Conservation (phyloP, 371 early-diverging fungal species). For the Rhizopus delemar region DNA sequence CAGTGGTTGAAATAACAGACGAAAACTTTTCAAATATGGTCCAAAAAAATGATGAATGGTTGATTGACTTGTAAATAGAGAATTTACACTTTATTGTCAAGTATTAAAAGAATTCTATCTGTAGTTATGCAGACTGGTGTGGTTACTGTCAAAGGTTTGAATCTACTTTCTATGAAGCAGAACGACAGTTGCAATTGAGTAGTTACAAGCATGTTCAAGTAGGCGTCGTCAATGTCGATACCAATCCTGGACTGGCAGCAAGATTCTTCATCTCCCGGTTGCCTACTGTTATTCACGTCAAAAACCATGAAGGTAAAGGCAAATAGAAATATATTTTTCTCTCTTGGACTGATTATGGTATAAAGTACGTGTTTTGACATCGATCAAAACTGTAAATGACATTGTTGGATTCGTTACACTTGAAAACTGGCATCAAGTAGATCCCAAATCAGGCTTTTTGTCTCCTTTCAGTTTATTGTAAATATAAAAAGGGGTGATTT, state of each 20-base stretch:
- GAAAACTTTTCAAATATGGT: conserved; percentile 35
- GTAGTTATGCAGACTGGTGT: conserved; percentile 53
- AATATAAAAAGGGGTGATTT: conserved; percentile 11
- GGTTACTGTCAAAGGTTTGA: conserved; percentile 41
- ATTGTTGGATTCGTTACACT: conserved; percentile 29
- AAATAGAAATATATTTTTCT: too few relatives aligned
- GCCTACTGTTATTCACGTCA: conserved; percentile 47
- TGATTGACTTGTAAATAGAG: conserved; percentile 43
- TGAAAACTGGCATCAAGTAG: conserved; percentile 37
- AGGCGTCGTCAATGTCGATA: conserved; percentile 42
- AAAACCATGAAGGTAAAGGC: conserved; percentile 37
- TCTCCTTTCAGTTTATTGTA: conserved; percentile 50
- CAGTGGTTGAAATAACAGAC: conserved; percentile 40
- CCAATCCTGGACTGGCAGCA: conserved; percentile 44
- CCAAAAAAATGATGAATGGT: conserved; percentile 37
- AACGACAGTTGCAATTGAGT: conserved; percentile 19
- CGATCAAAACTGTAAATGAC: conserved; percentile 19
- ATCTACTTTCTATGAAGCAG: conserved; percentile 35
- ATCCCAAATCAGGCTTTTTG: conserved; percentile 30
- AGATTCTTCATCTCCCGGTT: conserved; percentile 51
- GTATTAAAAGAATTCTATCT: neutral
- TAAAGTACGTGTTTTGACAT: conserved; percentile 17
- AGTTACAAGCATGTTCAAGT: conserved; percentile 26
- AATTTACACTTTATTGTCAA: neutral
- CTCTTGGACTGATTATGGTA: too few relatives aligned